These are phyloP conservation scores for Rauvolfia tetraphylla DNA, from an alignment of 257 asterid genomes.

Conservation along the genomic window DNA sequence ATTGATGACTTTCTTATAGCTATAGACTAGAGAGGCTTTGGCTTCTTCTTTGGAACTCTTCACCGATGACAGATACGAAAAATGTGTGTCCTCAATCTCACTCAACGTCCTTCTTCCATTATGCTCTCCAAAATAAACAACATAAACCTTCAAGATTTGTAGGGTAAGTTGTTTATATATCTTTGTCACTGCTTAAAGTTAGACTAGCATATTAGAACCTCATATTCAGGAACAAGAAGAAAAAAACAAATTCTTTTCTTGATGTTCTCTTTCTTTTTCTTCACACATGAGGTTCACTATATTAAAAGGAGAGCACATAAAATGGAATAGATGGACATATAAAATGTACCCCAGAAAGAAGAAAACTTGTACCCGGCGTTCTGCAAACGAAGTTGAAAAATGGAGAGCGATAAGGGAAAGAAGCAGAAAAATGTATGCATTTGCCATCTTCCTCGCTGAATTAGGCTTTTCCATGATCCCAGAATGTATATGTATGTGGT, in stretches of 20 bases:
- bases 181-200: too few relatives aligned
- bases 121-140: slow-evolving; percentile 48
- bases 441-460: background rate
- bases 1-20: slow-evolving; percentile 44
- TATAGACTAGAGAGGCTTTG: slow-evolving; percentile 32
- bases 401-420: background rate
- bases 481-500: too few relatives aligned
- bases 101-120: slow-evolving; percentile 24
- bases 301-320: too few relatives aligned
- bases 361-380: background rate
- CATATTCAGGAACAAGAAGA: too few relatives aligned
- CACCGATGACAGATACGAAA: slow-evolving; percentile 28
- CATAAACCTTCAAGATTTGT: slow-evolving; percentile 27
- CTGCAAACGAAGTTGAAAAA: background rate
- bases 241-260: too few relatives aligned
- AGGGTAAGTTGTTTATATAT: too few relatives aligned
- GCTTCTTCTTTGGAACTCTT: slow-evolving; percentile 44
- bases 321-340: too few relatives aligned
- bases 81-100: slow-evolving; percentile 36
- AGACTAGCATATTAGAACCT: too few relatives aligned
- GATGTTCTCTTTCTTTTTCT: too few relatives aligned
- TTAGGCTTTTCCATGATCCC: background rate
- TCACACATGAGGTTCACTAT: too few relatives aligned
- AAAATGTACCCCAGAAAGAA: background rate
- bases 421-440: background rate